These are phyloP conservation scores for Monascus ruber DNA, from an alignment of 2,329 filamentous ascomycete genomes.

Conservation along the genomic window DNA sequence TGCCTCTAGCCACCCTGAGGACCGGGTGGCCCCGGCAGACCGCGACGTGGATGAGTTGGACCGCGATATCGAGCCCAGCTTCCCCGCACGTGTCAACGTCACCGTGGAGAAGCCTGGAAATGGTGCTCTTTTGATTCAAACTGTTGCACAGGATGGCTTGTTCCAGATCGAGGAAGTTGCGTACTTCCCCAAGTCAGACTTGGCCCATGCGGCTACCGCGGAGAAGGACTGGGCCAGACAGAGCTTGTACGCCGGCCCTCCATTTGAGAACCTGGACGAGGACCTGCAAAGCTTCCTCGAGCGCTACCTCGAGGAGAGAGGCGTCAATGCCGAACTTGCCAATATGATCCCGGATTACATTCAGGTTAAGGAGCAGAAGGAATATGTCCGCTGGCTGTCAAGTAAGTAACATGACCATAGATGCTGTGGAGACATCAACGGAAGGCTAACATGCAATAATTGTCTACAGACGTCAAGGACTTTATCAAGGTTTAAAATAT, in stretches of 20 bases:
- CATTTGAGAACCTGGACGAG: slow-evolving; percentile 89
- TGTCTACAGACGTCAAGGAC: slow-evolving; percentile 56
- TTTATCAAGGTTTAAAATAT: slow-evolving; percentile 60
- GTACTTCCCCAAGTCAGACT: slow-evolving; percentile 67
- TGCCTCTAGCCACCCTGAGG: slow-evolving; percentile 41
- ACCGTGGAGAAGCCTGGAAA: slow-evolving; percentile 78
- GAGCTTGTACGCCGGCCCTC: slow-evolving; percentile 77
- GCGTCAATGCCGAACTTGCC: slow-evolving; percentile 75
- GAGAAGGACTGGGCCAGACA: slow-evolving; percentile 67
- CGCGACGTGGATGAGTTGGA: slow-evolving; percentile 47
- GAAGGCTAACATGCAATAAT: slow-evolving; percentile 10
- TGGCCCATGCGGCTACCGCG: slow-evolving; percentile 64
- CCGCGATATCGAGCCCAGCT: slow-evolving; percentile 42
- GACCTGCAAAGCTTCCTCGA: slow-evolving; percentile 88
- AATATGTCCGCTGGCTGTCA: slow-evolving; percentile 84
- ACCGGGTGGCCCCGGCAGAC: slow-evolving; percentile 46
- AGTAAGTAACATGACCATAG: slow-evolving; percentile 34
- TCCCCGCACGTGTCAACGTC: slow-evolving; percentile 74
- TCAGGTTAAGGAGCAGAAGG: slow-evolving; percentile 95
- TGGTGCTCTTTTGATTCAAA: slow-evolving; percentile 78
- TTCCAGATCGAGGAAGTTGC: slow-evolving; percentile 85
- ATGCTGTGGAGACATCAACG: background rate
- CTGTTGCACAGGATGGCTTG: slow-evolving; percentile 71
- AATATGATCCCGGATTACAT: slow-evolving; percentile 93
- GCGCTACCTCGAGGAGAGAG: slow-evolving; percentile 88